Evolutionary conservation across 768 basidiomycete species (phyloP).

Genomic region (Hericium erinaceus): DNA sequence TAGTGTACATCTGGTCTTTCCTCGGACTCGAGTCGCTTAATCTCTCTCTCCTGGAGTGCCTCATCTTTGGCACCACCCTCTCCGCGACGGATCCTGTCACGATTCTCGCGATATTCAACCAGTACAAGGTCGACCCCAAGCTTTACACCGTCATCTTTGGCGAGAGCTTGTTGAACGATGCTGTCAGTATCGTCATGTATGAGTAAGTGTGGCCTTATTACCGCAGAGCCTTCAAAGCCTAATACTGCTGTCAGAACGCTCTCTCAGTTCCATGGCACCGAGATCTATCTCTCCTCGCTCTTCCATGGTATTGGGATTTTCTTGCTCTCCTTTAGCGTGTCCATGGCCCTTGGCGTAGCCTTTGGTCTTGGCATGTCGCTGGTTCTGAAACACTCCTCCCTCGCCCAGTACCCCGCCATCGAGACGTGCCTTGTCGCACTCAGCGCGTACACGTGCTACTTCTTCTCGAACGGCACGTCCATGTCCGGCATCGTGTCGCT

Average conservation of each 20-base stretch:
- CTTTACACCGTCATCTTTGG: constrained; percentile 97
- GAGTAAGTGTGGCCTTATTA: constrained; percentile 57
- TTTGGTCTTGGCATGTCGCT: constrained; percentile 91
- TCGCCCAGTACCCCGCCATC: constrained; percentile 82
- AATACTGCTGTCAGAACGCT: constrained; percentile 52
- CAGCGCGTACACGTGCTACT: constrained; percentile 94
- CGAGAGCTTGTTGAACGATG: constrained; percentile 94
- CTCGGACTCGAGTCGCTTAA: constrained; percentile 86
- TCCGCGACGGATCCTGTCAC: constrained; percentile 98
- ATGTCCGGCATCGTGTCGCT: constrained; percentile 97
- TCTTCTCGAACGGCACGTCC: constrained; percentile 92
- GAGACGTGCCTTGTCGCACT: constrained; percentile 95
- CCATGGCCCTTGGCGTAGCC: constrained; percentile 86
- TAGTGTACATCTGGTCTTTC: constrained; percentile 92
- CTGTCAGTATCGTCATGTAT: constrained; percentile 99
- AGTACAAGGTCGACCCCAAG: constrained; percentile 97
- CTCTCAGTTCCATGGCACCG: constrained; percentile 82
- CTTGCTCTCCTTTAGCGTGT: constrained; percentile 88
- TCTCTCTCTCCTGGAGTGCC: constrained; percentile 82
- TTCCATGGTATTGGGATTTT: constrained; percentile 98
- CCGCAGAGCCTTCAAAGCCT: neutral
- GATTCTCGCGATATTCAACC: constrained; percentile 96
- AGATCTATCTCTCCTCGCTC: constrained; percentile 78
- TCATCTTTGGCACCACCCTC: constrained; percentile 92
- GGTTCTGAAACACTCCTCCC: constrained; percentile 87